A percentile compares a stretch with the other conserved stretches of the same genome.
These are phyloP conservation scores for Nicotiana attenuata DNA, from an alignment of 257 asterid species.

Conservation along the genomic window DNA sequence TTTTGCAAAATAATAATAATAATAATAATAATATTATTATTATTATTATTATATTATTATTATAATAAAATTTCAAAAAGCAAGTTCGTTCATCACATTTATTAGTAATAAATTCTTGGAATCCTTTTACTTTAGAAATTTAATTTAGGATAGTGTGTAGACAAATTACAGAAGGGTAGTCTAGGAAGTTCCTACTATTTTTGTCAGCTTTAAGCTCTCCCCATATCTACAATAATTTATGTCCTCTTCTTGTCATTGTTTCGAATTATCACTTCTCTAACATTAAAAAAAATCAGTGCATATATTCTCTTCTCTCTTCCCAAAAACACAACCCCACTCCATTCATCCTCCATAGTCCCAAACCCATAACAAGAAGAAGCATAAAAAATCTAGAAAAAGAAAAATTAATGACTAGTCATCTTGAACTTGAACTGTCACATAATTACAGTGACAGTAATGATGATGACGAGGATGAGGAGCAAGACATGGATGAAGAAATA, in stretches of 20 bases:
- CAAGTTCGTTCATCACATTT: too few species aligned
- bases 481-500: constrained; percentile 15
- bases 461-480: constrained; percentile 13
- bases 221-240: constrained; percentile 8
- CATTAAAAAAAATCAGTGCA: not conserved
- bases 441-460: constrained; percentile 19
- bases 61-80: too few species aligned
- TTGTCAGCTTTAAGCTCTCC: not conserved
- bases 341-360: not conserved
- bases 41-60: too few species aligned
- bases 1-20: too few species aligned
- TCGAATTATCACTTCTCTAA: not conserved
- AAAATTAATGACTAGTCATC: constrained; percentile 28
- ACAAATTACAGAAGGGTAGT: not conserved
- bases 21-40: too few species aligned
- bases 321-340: not conserved
- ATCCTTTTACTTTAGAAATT: too few species aligned
- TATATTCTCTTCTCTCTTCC: not conserved
- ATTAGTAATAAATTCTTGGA: too few species aligned
- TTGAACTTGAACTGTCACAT: constrained; percentile 16
- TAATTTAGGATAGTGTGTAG: too few species aligned
- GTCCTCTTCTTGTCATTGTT: constrained; percentile 1
- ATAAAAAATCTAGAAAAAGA: not conserved
- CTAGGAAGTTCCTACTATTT: not conserved
- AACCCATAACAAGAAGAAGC: not conserved